Evolutionary conservation across 78 protist species (phyloP).

Genomic region (Blattamonas nauphoetae): DNA sequence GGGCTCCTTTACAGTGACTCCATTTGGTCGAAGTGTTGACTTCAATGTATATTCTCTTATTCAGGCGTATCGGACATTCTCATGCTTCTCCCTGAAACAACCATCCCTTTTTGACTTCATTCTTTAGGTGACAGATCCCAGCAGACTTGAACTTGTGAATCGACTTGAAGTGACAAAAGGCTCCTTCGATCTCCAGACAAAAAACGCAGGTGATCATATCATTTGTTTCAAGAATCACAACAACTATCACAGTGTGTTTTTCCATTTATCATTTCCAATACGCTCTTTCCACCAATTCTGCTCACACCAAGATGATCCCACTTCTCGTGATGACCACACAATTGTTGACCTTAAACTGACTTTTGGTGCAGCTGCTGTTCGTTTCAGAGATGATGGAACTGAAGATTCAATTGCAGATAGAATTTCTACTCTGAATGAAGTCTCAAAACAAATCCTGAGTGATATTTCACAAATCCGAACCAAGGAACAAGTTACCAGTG

Average conservation of each 20-base stretch:
- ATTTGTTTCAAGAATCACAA: background rate
- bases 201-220: background rate
- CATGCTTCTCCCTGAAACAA: too few species aligned
- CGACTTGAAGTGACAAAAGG: background rate
- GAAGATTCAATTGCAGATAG: too few species aligned
- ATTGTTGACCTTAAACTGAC: background rate
- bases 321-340: background rate
- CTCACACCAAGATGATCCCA: background rate
- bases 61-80: too few species aligned
- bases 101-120: too few species aligned
- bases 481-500: too few species aligned
- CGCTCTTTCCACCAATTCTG: background rate
- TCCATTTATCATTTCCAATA: background rate
- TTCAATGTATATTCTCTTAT: background rate
- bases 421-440: too few species aligned
- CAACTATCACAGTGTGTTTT: background rate
- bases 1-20: background rate
- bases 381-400: too few species aligned
- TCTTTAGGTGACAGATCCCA: too few species aligned
- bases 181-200: background rate
- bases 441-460: too few species aligned
- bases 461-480: too few species aligned
- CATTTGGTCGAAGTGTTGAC: background rate
- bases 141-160: too few species aligned
- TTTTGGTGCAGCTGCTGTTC: background rate